Evolutionary conservation across 331 rosid genomes (phyloP).

Genomic region (Prunus yedoensis): DNA sequence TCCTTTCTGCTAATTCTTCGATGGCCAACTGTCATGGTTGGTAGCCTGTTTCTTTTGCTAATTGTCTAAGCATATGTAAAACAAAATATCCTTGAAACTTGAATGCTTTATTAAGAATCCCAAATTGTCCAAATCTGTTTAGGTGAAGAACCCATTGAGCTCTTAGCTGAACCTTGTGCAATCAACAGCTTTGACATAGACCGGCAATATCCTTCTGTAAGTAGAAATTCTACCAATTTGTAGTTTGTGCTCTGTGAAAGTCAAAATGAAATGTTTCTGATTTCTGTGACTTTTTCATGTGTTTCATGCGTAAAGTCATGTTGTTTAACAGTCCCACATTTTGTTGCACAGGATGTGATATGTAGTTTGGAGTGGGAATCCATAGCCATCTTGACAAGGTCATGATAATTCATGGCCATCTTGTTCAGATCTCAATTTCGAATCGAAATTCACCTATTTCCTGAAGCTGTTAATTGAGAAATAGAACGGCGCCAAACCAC

Average conservation of each 20-base stretch:
- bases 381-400: conserved; percentile 66
- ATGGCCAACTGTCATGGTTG: conserved; percentile 9
- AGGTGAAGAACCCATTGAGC: conserved; percentile 81
- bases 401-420: conserved; percentile 26
- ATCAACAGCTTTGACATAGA: conserved; percentile 90
- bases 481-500: conserved; percentile 3
- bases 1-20: neutral
- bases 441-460: conserved; percentile 8
- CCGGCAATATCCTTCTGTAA: conserved; percentile 71
- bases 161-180: conserved; percentile 90
- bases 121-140: neutral
- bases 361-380: conserved; percentile 97
- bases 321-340: conserved; percentile 23
- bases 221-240: conserved; percentile 20
- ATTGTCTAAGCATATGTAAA: neutral
- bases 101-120: conserved; percentile 9
- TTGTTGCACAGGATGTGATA: conserved; percentile 71
- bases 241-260: conserved; percentile 9
- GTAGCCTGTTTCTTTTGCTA: conserved; percentile 15
- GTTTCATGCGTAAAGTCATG: neutral
- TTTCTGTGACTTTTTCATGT: neutral
- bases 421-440: conserved; percentile 13
- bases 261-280: neutral
- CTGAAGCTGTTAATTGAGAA: conserved; percentile 7
- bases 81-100: neutral